phyloP scores from a whole-genome alignment of 116 monocot genomes.

The Trichopus zeylanicus region DNA sequence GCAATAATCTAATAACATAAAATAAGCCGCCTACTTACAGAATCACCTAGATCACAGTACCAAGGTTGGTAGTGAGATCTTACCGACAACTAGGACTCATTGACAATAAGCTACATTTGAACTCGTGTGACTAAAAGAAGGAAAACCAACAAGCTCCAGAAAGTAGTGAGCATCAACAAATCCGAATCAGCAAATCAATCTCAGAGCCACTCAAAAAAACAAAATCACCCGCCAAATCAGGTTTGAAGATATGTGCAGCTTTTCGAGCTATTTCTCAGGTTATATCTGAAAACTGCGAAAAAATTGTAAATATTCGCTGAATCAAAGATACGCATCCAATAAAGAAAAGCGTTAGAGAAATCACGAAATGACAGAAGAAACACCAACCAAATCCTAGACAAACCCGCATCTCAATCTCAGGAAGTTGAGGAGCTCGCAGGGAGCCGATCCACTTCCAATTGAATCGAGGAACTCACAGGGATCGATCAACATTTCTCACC shows the following conservation, averaged over 20 bases:
- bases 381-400: neutral
- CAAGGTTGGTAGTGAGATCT: no score
- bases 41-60: neutral
- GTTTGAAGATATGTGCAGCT: neutral
- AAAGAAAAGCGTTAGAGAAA: neutral
- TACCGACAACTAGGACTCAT: no score
- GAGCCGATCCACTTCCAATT: neutral
- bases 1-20: neutral
- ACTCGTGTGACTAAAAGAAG: neutral
- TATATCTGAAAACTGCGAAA: neutral
- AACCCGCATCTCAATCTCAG: neutral
- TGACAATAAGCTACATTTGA: neutral
- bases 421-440: neutral
- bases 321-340: no score
- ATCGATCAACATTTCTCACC: no score
- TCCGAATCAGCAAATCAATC: neutral
- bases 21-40: neutral
- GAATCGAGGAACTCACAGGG: neutral
- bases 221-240: neutral
- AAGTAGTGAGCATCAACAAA: neutral
- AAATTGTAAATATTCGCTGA: neutral
- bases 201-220: neutral
- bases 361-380: neutral
- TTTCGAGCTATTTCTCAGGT: no score
- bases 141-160: neutral